These are phyloP conservation scores for Endogone sp. DNA, from an alignment of 192 early-diverging fungal species.

Conservation along the genomic window DNA sequence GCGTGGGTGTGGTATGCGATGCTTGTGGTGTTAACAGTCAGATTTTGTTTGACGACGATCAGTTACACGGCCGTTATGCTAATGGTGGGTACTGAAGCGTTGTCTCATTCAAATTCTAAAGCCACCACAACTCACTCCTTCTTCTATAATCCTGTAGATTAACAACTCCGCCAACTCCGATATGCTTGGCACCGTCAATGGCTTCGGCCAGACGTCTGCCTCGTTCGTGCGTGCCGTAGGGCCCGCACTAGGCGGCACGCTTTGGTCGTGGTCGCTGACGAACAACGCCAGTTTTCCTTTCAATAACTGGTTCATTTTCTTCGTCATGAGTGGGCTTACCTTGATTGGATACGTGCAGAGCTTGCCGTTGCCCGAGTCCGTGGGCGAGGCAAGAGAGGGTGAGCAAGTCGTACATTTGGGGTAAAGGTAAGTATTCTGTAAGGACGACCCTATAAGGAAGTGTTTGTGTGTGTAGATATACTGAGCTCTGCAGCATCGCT, in stretches of 20 bases:
- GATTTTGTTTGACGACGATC: slow-evolving; percentile 8
- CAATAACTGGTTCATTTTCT: slow-evolving; percentile 50
- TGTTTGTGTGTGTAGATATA: no score
- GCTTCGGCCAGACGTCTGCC: slow-evolving; percentile 49
- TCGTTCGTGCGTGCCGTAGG: slow-evolving; percentile 43
- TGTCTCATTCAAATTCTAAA: no score
- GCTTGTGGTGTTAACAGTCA: slow-evolving; percentile 9
- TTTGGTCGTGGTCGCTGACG: slow-evolving; percentile 52
- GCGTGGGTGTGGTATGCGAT: slow-evolving; percentile 5
- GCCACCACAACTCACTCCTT: not conserved
- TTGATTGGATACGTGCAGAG: slow-evolving; percentile 33
- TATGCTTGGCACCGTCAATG: slow-evolving; percentile 52
- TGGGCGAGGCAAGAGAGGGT: not conserved
- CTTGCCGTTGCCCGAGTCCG: slow-evolving; percentile 23
- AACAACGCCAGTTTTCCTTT: slow-evolving; percentile 44
- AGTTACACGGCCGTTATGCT: slow-evolving; percentile 46
- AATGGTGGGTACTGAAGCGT: slow-evolving; percentile 35
- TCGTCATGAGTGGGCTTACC: slow-evolving; percentile 38
- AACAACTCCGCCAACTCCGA: slow-evolving; percentile 46
- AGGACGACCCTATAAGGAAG: no score
- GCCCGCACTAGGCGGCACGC: slow-evolving; percentile 46
- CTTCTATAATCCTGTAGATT: no score
- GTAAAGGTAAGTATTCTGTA: not conserved
- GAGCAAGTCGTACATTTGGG: not conserved
- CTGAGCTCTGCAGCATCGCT: not conserved